Evolutionary conservation across 176 grass and related monocot genomes (phyloP), one percentile per base, ranked within the genome.

Genomic region (Oryza meridionalis): DNA sequence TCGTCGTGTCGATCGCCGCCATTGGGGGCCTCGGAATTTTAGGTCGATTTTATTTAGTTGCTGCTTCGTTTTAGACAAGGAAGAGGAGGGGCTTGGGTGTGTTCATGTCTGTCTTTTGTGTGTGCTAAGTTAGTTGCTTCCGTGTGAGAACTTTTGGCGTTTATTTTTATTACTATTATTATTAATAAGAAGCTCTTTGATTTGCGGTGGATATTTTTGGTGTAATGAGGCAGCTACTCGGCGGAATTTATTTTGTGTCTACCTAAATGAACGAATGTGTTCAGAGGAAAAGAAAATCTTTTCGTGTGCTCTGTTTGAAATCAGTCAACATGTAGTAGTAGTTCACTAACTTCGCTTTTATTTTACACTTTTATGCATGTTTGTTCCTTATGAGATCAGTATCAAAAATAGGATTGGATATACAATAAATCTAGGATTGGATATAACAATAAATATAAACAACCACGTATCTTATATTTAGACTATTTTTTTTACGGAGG

Each of bases 171-270:
- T 6, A 74, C 40, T 80, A 21, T 75, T 67, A 21, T 75, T 67
- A 83, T 65, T 86, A 86, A 86, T 53, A 72, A 15, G 9, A 58
- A 71, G 79, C 67, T 58, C 17, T 58, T 58, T 6, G 53, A 42
- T 81, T 68, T 44, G 68, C 27, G 67, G 14, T 72, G 21, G 12
- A 26, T 66, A 0, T 33, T 77, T 24, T 77, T 22, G n/a, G 53
- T 77, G 14, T 76, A 10, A 43, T 45, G 75, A 26, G 35, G 32
- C 33, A 35, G 33, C 4, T 35, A 35, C 33, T 35, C 4, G 33
- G 33, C 33, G 33, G 5, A 35, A 35, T 35, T 35, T 35, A 35
- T 55, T 53, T 53, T 55, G 2, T 55, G 15, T 21, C 19, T 55
- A 19, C 0, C 4, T 4, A 49, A 49, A 49, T 21, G 17, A 55